Evolutionary conservation across 1,284 basidiomycete species (phyloP).

Genomic region (Ustilago curta): DNA sequence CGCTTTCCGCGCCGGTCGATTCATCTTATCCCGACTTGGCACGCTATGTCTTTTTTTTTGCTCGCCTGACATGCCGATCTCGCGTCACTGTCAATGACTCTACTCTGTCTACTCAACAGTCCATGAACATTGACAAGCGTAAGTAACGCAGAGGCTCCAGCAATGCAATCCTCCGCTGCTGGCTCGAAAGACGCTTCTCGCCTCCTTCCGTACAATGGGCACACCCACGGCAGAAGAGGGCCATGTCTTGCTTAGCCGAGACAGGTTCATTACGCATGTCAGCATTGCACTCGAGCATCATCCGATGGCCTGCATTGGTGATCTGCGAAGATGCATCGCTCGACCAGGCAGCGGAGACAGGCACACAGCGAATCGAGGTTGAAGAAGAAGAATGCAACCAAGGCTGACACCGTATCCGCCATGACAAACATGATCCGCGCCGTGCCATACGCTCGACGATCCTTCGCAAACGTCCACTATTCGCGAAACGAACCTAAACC

Average conservation of each 20-base stretch:
- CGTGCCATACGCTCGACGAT: background rate
- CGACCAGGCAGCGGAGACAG: conserved; percentile 2
- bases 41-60: background rate
- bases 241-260: background rate
- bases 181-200: background rate
- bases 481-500: background rate
- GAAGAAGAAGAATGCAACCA: conserved; percentile 4
- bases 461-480: background rate
- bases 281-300: background rate
- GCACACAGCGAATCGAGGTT: conserved; percentile 1
- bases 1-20: conserved; percentile 1
- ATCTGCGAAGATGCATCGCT: background rate
- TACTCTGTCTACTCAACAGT: conserved; percentile 37
- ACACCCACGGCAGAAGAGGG: background rate
- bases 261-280: background rate
- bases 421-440: background rate
- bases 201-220: background rate
- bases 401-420: conserved; percentile 5
- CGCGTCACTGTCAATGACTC: conserved; percentile 14
- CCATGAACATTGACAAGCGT: conserved; percentile 65
- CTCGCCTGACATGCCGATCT: background rate
- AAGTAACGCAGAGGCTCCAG: conserved; percentile 20
- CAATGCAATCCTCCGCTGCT: background rate
- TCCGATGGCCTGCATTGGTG: background rate
- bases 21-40: background rate